These are phyloP conservation scores for Pachysandra terminalis DNA, from an alignment of 164 flowering plant genomes.

Conservation along the genomic window DNA sequence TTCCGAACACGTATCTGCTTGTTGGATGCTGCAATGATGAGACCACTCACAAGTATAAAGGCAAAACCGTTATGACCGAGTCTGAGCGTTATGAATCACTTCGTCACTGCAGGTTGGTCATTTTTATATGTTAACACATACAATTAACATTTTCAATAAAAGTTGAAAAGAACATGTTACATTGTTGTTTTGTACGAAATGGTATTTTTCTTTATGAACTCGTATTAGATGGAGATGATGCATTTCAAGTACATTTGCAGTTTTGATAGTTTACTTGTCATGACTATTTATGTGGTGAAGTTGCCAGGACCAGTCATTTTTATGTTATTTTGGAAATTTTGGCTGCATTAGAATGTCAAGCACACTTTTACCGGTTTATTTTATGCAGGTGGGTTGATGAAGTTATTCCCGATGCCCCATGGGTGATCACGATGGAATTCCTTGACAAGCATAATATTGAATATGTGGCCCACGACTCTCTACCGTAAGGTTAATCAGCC, in stretches of 20 bases:
- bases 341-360: neutral
- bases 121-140: neutral
- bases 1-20: slow-evolving; percentile 80
- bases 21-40: slow-evolving; percentile 97
- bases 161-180: neutral
- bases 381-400: slow-evolving; percentile 96
- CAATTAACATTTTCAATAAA: neutral
- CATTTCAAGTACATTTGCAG: neutral
- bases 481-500: slow-evolving; percentile 67
- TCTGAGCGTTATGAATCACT: slow-evolving; percentile 86
- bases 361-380: neutral
- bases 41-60: slow-evolving; percentile 73
- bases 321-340: neutral
- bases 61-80: slow-evolving; percentile 95
- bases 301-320: neutral
- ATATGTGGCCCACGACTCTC: slow-evolving; percentile 94
- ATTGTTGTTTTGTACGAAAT: neutral
- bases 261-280: too few species aligned
- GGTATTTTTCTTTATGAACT: neutral
- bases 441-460: slow-evolving; percentile 87
- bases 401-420: slow-evolving; percentile 98
- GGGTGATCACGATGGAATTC: slow-evolving; percentile 82
- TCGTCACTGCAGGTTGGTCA: slow-evolving; percentile 87
- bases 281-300: neutral
- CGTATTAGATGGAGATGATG: neutral